phyloP scores from a whole-genome alignment of 208 protist genomes.

The Vickermania spadyakhi region DNA sequence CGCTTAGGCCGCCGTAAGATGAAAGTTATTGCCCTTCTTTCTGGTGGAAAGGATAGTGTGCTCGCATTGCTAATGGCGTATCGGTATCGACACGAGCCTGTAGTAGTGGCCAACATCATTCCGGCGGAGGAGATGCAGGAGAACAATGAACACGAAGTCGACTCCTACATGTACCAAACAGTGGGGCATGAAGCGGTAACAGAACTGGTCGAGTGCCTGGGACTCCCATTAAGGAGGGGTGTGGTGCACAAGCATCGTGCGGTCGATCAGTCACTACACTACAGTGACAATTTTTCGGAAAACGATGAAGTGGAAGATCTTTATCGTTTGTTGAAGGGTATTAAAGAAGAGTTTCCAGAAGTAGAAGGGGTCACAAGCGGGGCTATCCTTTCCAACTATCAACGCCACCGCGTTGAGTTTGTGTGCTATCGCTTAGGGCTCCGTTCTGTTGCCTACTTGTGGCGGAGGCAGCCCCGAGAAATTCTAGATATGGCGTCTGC shows the following conservation, averaged over 20 bases:
- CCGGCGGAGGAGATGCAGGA: conserved; percentile 6
- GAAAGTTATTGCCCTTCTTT: conserved; percentile 95
- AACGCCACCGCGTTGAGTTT: conserved; percentile 96
- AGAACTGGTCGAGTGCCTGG: conserved; percentile 82
- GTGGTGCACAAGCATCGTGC: conserved; percentile 62
- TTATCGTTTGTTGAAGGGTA: conserved; percentile 76
- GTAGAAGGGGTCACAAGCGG: conserved; percentile 93
- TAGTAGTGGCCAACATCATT: conserved; percentile 95
- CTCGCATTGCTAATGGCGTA: conserved; percentile 91
- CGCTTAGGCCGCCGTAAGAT: conserved; percentile 23
- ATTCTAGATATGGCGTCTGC: conserved; percentile 92
- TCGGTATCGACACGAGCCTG: conserved; percentile 93
- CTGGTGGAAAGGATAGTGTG: conserved; percentile 98
- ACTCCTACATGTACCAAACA: conserved; percentile 99
- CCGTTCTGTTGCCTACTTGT: conserved; percentile 93
- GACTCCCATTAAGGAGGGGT: conserved; percentile 88
- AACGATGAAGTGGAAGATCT: conserved; percentile 98
- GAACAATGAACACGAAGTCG: conserved; percentile 85
- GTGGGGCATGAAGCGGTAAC: conserved; percentile 93
- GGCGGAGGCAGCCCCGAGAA: conserved; percentile 87
- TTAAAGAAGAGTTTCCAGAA: conserved; percentile 83
- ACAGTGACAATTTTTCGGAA: conserved; percentile 43
- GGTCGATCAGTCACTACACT: conserved; percentile 69
- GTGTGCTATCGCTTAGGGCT: conserved; percentile 94
- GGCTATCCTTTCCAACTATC: conserved; percentile 98